Evolutionary conservation across 441 rosid genomes (phyloP).

Genomic region (Macaranga tanarius): DNA sequence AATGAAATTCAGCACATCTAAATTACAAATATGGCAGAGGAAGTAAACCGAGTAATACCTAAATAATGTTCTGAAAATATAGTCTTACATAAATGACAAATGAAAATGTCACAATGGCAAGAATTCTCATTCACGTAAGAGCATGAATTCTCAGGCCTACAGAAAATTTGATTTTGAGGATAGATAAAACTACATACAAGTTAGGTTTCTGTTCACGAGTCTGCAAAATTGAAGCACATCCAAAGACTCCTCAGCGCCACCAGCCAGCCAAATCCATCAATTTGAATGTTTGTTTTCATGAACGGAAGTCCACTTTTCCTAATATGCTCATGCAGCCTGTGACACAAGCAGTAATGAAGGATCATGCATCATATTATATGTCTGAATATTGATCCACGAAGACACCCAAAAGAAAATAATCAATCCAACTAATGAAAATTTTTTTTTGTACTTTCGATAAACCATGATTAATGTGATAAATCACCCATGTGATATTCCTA

Average conservation of each 20-base stretch:
- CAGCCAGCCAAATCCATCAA: background rate
- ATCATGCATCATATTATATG: too few species aligned
- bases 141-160: background rate
- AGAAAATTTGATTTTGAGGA: background rate
- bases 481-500: too few species aligned
- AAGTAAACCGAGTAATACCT: too few species aligned
- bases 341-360: background rate
- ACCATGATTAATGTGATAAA: too few species aligned
- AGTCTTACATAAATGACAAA: background rate
- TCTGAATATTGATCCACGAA: background rate
- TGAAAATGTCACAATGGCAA: background rate
- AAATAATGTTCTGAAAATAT: too few species aligned
- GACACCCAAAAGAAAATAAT: too few species aligned
- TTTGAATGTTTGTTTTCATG: background rate
- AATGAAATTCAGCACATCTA: too few species aligned
- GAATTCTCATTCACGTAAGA: background rate
- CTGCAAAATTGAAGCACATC: background rate
- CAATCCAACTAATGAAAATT: too few species aligned
- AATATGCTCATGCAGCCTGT: background rate
- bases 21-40: too few species aligned
- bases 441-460: too few species aligned
- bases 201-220: background rate
- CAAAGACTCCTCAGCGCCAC: too few species aligned
- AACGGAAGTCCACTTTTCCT: background rate
- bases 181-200: background rate